Conservation (phyloP, 257 asterid genomes). For the Coffea canephora region DNA sequence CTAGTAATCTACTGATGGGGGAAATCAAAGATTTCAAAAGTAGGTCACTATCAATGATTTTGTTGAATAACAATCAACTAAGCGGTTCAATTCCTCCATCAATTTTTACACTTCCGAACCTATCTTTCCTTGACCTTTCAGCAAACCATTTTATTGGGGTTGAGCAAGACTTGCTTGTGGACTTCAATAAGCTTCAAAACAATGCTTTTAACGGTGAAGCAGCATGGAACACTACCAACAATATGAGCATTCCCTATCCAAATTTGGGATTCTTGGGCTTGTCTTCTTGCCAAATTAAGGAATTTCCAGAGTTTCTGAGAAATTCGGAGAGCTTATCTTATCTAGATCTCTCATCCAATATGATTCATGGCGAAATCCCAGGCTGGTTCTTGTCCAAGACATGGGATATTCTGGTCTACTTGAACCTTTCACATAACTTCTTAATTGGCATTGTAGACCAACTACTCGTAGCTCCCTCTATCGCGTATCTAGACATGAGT, state of each 20-base stretch:
- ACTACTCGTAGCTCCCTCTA: not conserved
- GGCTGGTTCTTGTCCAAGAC: not conserved
- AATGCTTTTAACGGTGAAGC: not conserved
- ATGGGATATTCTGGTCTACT: not conserved
- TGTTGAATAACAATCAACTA: not conserved
- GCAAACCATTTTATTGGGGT: not conserved
- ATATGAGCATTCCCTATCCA: too few species aligned
- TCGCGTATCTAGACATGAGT: not conserved
- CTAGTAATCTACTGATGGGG: not conserved
- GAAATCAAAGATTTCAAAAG: conserved; percentile 3
- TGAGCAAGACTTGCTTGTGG: not conserved
- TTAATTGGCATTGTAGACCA: not conserved
- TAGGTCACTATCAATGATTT: not conserved
- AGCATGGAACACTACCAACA: not conserved
- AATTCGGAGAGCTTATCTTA: not conserved
- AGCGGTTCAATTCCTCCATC: conserved; percentile 18
- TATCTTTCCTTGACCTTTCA: conserved; percentile 1
- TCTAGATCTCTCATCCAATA: not conserved
- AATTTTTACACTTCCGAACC: not conserved
- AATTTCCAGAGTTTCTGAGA: not conserved
- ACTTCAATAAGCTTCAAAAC: not conserved
- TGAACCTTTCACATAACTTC: not conserved
- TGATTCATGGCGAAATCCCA: not conserved
- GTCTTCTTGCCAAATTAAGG: not conserved
- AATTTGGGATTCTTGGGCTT: not conserved